Evolutionary conservation across 371 early-diverging fungal genomes (phyloP), one percentile per base, ranked within the genome.

Genomic region (Mortierella sp.): DNA sequence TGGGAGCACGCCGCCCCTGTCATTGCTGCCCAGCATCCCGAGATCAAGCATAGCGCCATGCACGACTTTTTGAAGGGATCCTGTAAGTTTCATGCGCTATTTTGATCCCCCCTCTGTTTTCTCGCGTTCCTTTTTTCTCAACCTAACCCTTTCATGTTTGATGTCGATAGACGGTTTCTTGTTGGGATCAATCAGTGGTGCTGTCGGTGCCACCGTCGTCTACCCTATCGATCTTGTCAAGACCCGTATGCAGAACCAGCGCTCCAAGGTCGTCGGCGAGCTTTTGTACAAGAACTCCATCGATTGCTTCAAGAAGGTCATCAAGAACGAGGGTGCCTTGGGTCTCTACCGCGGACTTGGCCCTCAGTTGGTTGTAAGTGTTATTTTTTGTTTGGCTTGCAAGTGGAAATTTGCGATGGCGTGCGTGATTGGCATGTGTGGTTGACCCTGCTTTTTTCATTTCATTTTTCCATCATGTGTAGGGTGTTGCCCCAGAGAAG

Each of bases 211-310:
- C 5, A 96, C 97, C 3, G 95, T 95, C 72, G 98, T 99, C 40
- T 99, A 99, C 86, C 99, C 99, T 26, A 98, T 99, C 71, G 99
- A 99, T 90, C 89, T 99, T 76, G 98, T 99, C 78, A 99, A 99
- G 89, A 99, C 99, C 0, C 93, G 99, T 69, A 97, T 99, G 98
- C 99, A 99, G 88, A 99, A 99, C 88, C 98, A 99, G 87, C 94
- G 99, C 51, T 94, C 95, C 53, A 94, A 93, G 59, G 95, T 97
- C 9, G 98, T 97, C 28, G 98, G 98, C 71, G 96, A 98, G 83
- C 88, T 97, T 71, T 79, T 98, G 74, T 99, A 99, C 92, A 96
- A 95, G 89, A 98, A 98, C 92, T 94, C 95, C 86, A 86, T 94
- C 73, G 98, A 98, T 87, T 98, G 98, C 86, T 99, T 99, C 91